phyloP scores from a whole-genome alignment of 768 basidiomycete species.

The Paxillus ammoniavirescens region DNA sequence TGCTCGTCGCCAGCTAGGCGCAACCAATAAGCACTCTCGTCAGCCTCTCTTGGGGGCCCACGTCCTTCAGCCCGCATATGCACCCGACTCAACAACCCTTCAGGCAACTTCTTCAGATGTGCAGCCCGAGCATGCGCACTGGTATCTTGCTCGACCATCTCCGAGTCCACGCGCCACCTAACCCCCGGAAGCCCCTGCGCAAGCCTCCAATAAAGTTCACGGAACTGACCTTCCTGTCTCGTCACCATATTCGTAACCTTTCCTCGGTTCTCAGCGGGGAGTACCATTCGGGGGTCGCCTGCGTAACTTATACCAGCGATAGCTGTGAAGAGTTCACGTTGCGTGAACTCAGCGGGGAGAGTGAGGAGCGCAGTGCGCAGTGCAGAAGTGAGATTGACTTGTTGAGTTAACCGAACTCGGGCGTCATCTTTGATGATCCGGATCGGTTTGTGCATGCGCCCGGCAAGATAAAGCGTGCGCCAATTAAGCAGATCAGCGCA shows the following conservation, averaged over 20 bases:
- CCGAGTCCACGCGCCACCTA: constrained; percentile 56
- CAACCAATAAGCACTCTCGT: constrained; percentile 76
- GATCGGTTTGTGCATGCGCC: constrained; percentile 96
- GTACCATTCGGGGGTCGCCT: constrained; percentile 91
- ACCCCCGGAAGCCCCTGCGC: constrained; percentile 80
- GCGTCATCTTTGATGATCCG: constrained; percentile 92
- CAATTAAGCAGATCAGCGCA: constrained; percentile 91
- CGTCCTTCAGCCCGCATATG: constrained; percentile 35
- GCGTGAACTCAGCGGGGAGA: constrained; percentile 79
- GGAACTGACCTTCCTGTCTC: constrained; percentile 80
- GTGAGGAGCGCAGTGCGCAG: constrained; percentile 87
- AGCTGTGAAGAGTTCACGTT: constrained; percentile 77
- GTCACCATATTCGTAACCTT: constrained; percentile 95
- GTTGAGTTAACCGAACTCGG: constrained; percentile 86
- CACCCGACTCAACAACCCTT: constrained; percentile 57
- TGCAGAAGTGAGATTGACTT: constrained; percentile 91
- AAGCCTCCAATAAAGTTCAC: constrained; percentile 79
- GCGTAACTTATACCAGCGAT: constrained; percentile 85
- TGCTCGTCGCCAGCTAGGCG: constrained; percentile 63
- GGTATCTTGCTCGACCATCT: constrained; percentile 71
- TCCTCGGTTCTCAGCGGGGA: constrained; percentile 90
- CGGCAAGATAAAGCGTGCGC: constrained; percentile 90
- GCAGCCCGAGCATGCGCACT: constrained; percentile 64
- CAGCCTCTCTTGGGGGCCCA: constrained; percentile 47
- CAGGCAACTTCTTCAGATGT: constrained; percentile 78